Percentiles rank a stretch among this genome's conserved stretches.
Evolutionary conservation across 345 rosid species (phyloP).

Genomic region (Boechera retrofracta): DNA sequence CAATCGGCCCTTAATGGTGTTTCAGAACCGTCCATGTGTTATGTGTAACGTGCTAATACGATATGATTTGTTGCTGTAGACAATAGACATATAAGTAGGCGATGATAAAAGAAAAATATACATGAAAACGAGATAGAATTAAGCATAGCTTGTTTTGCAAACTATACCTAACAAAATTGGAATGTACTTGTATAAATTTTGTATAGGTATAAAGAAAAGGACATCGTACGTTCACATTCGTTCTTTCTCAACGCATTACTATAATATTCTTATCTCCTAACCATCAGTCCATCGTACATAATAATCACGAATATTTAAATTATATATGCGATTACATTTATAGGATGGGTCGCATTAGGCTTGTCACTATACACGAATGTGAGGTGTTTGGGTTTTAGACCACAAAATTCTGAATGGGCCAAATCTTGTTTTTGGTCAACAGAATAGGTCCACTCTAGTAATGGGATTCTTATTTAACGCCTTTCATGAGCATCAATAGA

Average conservation of each 20-base stretch:
- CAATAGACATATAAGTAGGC: neutral
- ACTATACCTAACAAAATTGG: slow-evolving; percentile 38
- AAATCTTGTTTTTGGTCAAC: neutral
- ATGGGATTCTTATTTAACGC: neutral
- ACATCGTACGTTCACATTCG: slow-evolving; percentile 28
- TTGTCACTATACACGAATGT: neutral
- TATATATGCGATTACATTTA: neutral
- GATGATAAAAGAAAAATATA: neutral
- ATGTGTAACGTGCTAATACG: neutral
- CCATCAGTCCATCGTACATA: neutral
- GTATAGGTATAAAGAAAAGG: slow-evolving; percentile 41
- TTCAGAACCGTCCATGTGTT: neutral
- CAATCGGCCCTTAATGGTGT: neutral
- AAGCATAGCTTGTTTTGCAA: slow-evolving; percentile 35
- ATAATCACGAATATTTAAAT: neutral
- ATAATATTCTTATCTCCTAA: neutral
- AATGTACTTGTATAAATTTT: slow-evolving; percentile 24
- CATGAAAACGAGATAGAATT: slow-evolving; percentile 27
- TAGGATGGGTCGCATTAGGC: neutral
- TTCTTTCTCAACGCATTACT: slow-evolving; percentile 11
- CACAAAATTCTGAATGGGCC: neutral
- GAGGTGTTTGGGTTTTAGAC: neutral
- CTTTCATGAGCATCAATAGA: neutral
- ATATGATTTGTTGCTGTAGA: neutral
- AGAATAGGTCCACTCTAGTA: no score